Evolutionary conservation across 2,329 filamentous ascomycete genomes (phyloP).

Genomic region (Fusarium chaquense): DNA sequence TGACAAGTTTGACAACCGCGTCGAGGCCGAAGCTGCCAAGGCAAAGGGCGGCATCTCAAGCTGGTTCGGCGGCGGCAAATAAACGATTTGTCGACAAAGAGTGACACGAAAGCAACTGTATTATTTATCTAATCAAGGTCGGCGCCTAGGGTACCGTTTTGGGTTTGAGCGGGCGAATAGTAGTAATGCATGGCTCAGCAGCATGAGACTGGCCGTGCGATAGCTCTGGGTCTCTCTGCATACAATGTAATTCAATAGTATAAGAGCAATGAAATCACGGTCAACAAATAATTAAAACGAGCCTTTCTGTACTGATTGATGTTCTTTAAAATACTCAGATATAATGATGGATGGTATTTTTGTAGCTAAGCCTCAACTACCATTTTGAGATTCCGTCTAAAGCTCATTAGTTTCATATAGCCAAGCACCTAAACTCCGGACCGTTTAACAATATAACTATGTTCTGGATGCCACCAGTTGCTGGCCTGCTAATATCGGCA

Average conservation of each 20-base stretch:
- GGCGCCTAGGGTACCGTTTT: constrained; percentile 19
- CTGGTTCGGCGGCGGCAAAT: constrained; percentile 77
- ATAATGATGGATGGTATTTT: background rate
- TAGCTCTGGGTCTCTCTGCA: constrained; percentile 18
- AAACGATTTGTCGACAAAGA: constrained; percentile 15
- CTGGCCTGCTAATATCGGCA: background rate
- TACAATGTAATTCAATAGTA: constrained; percentile 32
- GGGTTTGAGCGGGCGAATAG: constrained; percentile 27
- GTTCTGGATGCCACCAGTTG: constrained; percentile 4
- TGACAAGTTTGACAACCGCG: constrained; percentile 84
- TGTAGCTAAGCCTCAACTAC: background rate
- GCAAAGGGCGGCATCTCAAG: constrained; percentile 85
- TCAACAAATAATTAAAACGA: background rate
- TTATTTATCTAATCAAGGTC: constrained; percentile 29
- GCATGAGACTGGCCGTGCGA: constrained; percentile 24
- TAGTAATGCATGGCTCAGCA: constrained; percentile 14
- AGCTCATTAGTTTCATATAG: constrained; percentile 31
- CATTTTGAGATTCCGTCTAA: constrained; percentile 21
- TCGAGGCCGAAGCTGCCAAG: constrained; percentile 82
- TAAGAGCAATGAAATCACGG: constrained; percentile 33
- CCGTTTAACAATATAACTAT: constrained; percentile 1
- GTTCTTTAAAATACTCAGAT: background rate
- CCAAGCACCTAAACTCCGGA: constrained; percentile 29
- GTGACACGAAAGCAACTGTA: constrained; percentile 19
- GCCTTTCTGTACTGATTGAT: background rate